phyloP scores from a whole-genome alignment of 2,329 filamentous ascomycete species.

The Coniella lustricola region DNA sequence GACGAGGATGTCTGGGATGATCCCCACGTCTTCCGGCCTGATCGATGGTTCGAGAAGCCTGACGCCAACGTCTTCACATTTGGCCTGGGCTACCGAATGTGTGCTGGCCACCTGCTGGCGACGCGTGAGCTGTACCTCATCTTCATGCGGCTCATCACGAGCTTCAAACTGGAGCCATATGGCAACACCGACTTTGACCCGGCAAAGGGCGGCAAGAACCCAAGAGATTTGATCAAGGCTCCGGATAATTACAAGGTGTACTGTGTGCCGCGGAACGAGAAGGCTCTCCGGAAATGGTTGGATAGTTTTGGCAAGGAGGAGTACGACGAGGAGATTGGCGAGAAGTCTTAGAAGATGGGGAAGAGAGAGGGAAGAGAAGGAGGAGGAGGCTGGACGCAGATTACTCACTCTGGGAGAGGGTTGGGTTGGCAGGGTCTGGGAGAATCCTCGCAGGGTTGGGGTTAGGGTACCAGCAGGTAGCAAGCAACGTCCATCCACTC shows the following conservation, averaged over 20 bases:
- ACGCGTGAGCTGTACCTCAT: conserved; percentile 47
- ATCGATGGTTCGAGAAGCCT: conserved; percentile 32
- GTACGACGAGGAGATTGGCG: background rate
- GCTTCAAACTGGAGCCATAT: conserved; percentile 36
- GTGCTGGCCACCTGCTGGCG: conserved; percentile 44
- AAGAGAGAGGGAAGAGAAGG: background rate
- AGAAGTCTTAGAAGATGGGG: background rate
- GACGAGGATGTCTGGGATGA: conserved; percentile 57
- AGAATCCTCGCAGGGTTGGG: background rate
- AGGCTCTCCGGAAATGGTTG: background rate
- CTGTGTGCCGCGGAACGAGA: conserved; percentile 14
- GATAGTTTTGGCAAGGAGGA: background rate
- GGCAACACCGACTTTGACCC: conserved; percentile 7
- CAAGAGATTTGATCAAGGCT: conserved; percentile 9
- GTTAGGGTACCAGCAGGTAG: background rate
- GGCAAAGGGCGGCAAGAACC: conserved; percentile 8
- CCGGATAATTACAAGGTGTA: conserved; percentile 9
- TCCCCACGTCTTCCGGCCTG: conserved; percentile 52
- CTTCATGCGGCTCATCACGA: conserved; percentile 42
- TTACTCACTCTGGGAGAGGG: background rate
- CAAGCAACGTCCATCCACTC: background rate
- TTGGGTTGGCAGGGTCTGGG: background rate
- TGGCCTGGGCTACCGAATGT: conserved; percentile 48
- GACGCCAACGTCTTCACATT: conserved; percentile 45
- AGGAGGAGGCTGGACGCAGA: background rate